Evolutionary conservation across 2,329 filamentous ascomycete genomes (phyloP), one percentile per base, ranked within the genome.

Genomic region (Aspergillus latus): DNA sequence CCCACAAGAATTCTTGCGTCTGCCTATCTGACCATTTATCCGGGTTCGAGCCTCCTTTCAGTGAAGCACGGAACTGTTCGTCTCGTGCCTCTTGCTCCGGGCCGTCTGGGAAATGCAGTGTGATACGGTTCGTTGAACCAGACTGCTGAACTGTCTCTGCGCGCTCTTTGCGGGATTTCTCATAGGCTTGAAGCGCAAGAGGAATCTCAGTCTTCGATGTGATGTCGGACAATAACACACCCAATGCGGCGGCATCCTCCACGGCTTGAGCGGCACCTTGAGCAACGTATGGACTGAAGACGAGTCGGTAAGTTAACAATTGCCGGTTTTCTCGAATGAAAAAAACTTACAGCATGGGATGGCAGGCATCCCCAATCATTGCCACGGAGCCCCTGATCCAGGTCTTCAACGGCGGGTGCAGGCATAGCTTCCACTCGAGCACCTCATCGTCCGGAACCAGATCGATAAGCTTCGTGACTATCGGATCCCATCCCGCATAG

Each of bases 1-100:
- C 70, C 72, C 72, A 74, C 26, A 74, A 47, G 15, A 71, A 65
- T 67, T 80, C 76, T 67, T 88, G 85, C 42, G 86, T 84, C 58
- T 86, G 83, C 10, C 82, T 82, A 65, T 85, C 86, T 5, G 83
- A 80, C 85, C 85, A 88, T 71, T 86, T 86, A 70, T 88, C 85
- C 2, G 84, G 84, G 39, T 68, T 73, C 2, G 61, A 56, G 5
- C 63, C 67, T 15, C 60, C 67, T 1, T 59, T 54, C 50, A 62
- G 58, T 7, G 69, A 68, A 8, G 63, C 58, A 10, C 58, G 63
- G 57, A 73, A 72, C 42, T 69, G 69, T 45, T 65, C 58, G 82
- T 82, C 54, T 74, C 74, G 61, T 39, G 71, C 66, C 47, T 66
- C 52, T 69, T 79, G 59, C 72, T 74, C 70, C 2, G 71, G 70